phyloP scores from a whole-genome alignment of 108 stramenopile genomes.

The Conticribra weissflogii region DNA sequence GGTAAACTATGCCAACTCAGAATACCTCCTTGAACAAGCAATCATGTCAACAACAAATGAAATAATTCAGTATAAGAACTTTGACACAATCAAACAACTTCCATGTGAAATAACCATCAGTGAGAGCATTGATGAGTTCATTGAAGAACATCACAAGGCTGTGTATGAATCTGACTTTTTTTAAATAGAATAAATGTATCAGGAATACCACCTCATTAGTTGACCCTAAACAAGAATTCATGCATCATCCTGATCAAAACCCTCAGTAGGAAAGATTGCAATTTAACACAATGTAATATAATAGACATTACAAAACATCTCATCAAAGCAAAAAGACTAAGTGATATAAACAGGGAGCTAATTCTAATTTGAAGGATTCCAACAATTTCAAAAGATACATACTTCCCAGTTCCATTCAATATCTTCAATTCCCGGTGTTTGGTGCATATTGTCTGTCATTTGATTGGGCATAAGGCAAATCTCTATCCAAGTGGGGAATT shows the following conservation, averaged over 20 bases:
- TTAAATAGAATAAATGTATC: conserved; percentile 11
- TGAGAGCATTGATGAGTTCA: conserved; percentile 3
- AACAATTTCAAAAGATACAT: conserved; percentile 2
- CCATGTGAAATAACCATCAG: too few relatives aligned
- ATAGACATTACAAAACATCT: conserved; percentile 3
- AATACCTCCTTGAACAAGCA: too few relatives aligned
- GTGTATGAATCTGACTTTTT: conserved; percentile 5
- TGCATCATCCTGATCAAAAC: conserved; percentile 13
- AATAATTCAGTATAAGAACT: conserved; percentile 21
- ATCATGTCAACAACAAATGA: conserved; percentile 30
- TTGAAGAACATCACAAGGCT: background rate
- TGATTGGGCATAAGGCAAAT: conserved; percentile 17
- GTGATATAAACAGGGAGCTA: background rate
- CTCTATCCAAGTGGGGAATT: background rate
- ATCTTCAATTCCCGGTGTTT: background rate
- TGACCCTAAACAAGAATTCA: conserved; percentile 3
- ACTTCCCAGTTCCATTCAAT: conserved; percentile 20
- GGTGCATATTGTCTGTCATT: conserved; percentile 17
- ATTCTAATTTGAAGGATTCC: conserved; percentile 3
- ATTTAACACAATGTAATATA: conserved; percentile 5
- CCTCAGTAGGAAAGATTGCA: conserved; percentile 4
- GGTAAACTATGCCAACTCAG: background rate
- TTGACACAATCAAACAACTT: conserved; percentile 1
- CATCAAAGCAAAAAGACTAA: conserved; percentile 1
- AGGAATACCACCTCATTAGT: conserved; percentile 8